Conservation (phyloP, 108 stramenopile genomes). For the Halocafeteria seosinensis region DNA sequence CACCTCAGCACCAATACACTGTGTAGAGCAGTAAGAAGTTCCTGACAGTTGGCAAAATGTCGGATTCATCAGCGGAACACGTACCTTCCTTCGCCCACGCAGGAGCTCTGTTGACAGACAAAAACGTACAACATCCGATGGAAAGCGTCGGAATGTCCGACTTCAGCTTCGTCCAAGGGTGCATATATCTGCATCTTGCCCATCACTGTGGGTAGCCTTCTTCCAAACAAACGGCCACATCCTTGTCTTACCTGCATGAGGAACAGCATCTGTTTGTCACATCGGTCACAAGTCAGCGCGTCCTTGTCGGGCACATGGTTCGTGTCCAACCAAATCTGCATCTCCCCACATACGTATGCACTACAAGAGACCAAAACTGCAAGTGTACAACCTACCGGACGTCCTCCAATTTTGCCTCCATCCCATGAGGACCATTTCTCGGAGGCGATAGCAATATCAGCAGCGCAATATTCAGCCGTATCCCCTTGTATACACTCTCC, state of each 20-base stretch:
- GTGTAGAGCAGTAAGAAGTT: too few relatives aligned
- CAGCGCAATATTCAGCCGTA: too few relatives aligned
- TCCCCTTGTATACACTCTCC: too few relatives aligned
- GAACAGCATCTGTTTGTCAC: not conserved
- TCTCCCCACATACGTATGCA: not conserved
- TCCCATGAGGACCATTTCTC: not conserved
- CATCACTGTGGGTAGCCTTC: too few relatives aligned
- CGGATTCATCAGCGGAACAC: too few relatives aligned
- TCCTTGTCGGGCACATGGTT: not conserved
- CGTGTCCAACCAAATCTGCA: not conserved
- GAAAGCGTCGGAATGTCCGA: not conserved
- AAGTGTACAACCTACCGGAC: not conserved
- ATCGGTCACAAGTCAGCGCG: not conserved
- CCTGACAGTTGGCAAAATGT: too few relatives aligned
- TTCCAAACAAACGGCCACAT: too few relatives aligned
- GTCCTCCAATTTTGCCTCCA: not conserved
- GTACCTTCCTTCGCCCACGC: not conserved
- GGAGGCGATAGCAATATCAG: too few relatives aligned
- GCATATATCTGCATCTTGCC: not conserved
- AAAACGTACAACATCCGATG: slow-evolving; percentile 6
- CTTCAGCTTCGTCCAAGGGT: not conserved
- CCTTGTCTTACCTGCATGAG: too few relatives aligned
- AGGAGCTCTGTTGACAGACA: not conserved
- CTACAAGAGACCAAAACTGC: not conserved
- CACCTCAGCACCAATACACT: not conserved